These are phyloP conservation scores for Rhizopus delemar DNA, from an alignment of 371 early-diverging fungal species.

Conservation along the genomic window DNA sequence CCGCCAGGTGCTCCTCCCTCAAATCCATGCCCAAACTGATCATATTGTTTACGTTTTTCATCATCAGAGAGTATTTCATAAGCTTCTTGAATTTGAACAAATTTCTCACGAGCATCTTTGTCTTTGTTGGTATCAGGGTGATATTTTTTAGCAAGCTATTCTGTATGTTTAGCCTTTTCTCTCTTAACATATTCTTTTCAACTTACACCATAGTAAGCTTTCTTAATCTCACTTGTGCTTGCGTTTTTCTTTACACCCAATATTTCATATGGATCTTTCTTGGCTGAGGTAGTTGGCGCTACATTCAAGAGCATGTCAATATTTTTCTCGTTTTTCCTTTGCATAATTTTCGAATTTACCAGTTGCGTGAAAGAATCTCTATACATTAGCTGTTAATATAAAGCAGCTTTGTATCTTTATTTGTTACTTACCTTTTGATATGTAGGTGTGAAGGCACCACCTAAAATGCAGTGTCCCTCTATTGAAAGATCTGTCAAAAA, in stretches of 20 bases:
- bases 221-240: constrained; percentile 86
- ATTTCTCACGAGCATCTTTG: constrained; percentile 85
- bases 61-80: constrained; percentile 94
- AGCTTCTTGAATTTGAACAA: constrained; percentile 93
- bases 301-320: neutral
- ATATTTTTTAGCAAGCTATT: constrained; percentile 86
- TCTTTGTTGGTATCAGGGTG: constrained; percentile 97
- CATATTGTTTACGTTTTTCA: constrained; percentile 81
- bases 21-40: constrained; percentile 77
- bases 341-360: constrained; percentile 19
- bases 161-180: constrained; percentile 1
- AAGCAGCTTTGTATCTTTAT: neutral
- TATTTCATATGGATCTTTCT: constrained; percentile 79
- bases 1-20: constrained; percentile 13
- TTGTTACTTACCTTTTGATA: constrained; percentile 14
- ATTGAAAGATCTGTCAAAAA: constrained; percentile 1
- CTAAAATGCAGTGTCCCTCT: constrained; percentile 9
- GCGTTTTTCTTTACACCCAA: constrained; percentile 81
- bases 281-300: constrained; percentile 16
- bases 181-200: neutral
- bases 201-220: constrained; percentile 85
- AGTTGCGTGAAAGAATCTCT: constrained; percentile 31
- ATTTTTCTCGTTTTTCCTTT: neutral
- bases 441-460: constrained; percentile 5
- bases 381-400: neutral